Conservation (phyloP, 108 stramenopile species). For the Fragilaria crotonensis region DNA sequence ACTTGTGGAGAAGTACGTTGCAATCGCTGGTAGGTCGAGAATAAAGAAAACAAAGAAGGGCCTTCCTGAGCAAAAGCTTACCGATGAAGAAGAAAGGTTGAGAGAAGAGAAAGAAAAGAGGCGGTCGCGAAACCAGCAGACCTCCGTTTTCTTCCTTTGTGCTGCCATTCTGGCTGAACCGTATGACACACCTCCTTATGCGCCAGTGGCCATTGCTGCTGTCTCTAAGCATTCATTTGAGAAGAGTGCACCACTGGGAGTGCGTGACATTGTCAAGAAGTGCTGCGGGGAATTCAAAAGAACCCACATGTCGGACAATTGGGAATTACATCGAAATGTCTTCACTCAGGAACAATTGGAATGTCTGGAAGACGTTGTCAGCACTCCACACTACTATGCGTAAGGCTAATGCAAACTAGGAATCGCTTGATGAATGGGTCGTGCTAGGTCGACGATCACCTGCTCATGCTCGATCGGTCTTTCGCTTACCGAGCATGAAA, state of each 20-base stretch:
- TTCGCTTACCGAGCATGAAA: no score
- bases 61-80: neutral
- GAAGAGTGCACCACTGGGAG: slow-evolving; percentile 61
- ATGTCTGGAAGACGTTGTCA: slow-evolving; percentile 83
- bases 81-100: slow-evolving; percentile 29
- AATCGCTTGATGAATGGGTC: no score
- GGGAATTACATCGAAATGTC: slow-evolving; percentile 69
- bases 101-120: slow-evolving; percentile 42
- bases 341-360: slow-evolving; percentile 83
- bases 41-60: slow-evolving; percentile 59
- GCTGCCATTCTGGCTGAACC: slow-evolving; percentile 73
- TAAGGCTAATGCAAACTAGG: slow-evolving; percentile 20
- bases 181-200: slow-evolving; percentile 77
- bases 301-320: slow-evolving; percentile 86
- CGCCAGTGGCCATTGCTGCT: slow-evolving; percentile 76
- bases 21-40: slow-evolving; percentile 57
- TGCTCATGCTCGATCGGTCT: no score
- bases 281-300: slow-evolving; percentile 84
- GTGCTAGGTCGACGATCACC: no score
- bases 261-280: slow-evolving; percentile 86
- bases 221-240: slow-evolving; percentile 87
- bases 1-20: slow-evolving; percentile 63
- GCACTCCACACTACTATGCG: slow-evolving; percentile 86
- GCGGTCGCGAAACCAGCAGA: slow-evolving; percentile 63
- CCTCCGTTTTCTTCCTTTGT: slow-evolving; percentile 74